Evolutionary conservation across 495 filamentous ascomycete genomes (phyloP).

Genomic region (Copromyces sp.): DNA sequence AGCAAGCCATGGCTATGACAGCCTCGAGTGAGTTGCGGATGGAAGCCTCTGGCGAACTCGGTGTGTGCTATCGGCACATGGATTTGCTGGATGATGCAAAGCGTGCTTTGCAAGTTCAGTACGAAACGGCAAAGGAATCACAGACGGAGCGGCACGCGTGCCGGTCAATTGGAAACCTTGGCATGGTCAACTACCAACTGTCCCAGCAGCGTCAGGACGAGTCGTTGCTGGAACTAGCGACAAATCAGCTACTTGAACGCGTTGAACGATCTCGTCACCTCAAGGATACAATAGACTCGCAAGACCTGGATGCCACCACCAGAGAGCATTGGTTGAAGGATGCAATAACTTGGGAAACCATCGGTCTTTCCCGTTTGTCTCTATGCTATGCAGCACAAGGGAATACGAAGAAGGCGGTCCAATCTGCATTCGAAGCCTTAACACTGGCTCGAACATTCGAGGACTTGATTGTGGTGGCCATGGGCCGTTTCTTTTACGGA

Average conservation of each 20-base stretch:
- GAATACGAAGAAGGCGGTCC: neutral
- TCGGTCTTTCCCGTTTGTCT: constrained; percentile 13
- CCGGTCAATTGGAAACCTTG: constrained; percentile 26
- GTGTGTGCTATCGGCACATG: constrained; percentile 21
- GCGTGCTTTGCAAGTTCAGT: constrained; percentile 14
- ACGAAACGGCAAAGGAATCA: constrained; percentile 13
- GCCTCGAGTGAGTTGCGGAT: constrained; percentile 2
- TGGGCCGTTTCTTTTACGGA: constrained; percentile 8
- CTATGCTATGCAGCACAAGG: constrained; percentile 6
- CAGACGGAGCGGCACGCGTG: constrained; percentile 11
- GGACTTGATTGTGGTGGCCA: neutral
- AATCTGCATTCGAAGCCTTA: neutral
- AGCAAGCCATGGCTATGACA: constrained; percentile 1
- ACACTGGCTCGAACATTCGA: neutral
- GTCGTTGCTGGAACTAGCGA: neutral
- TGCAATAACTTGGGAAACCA: constrained; percentile 5
- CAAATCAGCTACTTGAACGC: constrained; percentile 5
- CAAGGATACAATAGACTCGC: neutral
- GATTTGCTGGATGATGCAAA: constrained; percentile 14
- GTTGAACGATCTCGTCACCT: neutral
- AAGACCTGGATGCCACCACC: neutral
- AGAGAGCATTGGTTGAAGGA: neutral
- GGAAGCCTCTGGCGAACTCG: constrained; percentile 18
- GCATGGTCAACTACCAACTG: constrained; percentile 25
- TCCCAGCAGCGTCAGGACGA: constrained; percentile 1